phyloP scores from a whole-genome alignment of 495 filamentous ascomycete genomes.

The Penicillium subrubescens region DNA sequence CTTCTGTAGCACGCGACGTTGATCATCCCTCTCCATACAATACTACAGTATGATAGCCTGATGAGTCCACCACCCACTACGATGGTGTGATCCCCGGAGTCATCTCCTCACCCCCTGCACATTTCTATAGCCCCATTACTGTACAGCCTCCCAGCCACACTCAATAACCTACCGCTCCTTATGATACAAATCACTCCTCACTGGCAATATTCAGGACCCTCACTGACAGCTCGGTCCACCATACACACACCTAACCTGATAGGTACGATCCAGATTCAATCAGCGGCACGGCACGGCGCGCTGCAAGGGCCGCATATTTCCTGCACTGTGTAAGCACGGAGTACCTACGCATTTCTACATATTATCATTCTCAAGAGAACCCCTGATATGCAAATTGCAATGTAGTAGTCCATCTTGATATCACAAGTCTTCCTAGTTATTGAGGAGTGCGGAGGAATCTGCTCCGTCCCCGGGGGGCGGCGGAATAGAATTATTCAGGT shows the following conservation, averaged over 20 bases:
- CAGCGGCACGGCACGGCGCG: slow-evolving; percentile 1
- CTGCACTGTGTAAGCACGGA: not conserved
- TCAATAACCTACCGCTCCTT: not conserved
- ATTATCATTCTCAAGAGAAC: too few species aligned
- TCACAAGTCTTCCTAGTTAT: too few species aligned
- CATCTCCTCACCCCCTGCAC: not conserved
- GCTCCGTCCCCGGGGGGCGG: too few species aligned
- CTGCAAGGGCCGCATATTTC: not conserved
- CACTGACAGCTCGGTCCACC: not conserved
- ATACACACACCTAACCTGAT: too few species aligned
- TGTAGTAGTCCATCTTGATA: too few species aligned
- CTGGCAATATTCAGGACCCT: not conserved
- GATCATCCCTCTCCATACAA: not conserved
- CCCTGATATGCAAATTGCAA: too few species aligned
- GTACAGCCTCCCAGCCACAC: not conserved
- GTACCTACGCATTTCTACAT: not conserved
- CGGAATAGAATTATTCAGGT: too few species aligned
- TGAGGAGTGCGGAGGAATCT: too few species aligned
- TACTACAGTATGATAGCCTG: not conserved
- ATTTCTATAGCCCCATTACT: too few species aligned
- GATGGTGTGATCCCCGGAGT: not conserved
- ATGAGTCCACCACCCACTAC: not conserved
- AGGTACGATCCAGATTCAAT: not conserved
- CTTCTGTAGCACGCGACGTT: not conserved
- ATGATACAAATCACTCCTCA: not conserved